Conservation (phyloP, 345 rosid genomes). For the Rhodamnia argentea region DNA sequence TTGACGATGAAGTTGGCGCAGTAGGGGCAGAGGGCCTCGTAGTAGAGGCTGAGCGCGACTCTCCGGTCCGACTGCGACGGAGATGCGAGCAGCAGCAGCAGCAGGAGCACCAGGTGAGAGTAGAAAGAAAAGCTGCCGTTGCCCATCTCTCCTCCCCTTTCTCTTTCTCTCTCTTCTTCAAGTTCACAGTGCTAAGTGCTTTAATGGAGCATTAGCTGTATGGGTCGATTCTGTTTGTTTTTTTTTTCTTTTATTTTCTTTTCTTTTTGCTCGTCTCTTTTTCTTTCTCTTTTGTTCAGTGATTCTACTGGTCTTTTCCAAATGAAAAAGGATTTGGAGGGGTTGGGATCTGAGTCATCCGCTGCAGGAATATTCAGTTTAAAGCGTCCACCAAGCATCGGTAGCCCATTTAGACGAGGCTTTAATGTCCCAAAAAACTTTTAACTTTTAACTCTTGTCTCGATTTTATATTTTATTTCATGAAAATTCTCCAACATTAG, state of each 20-base stretch:
- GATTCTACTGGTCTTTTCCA: neutral
- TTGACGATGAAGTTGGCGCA: conserved; percentile 72
- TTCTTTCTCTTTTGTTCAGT: neutral
- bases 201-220: neutral
- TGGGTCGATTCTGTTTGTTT: neutral
- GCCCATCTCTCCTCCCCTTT: neutral
- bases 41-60: conserved; percentile 59
- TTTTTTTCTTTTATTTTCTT: no score
- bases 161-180: neutral
- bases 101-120: neutral
- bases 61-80: conserved; percentile 1
- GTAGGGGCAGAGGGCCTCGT: conserved; percentile 66
- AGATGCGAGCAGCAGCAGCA: neutral
- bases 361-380: neutral
- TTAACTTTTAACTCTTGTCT: no score
- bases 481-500: no score
- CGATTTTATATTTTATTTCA: no score
- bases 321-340: neutral
- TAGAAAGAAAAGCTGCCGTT: neutral
- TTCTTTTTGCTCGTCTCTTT: neutral
- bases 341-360: neutral
- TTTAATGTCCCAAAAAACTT: no score
- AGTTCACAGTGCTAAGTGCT: neutral
- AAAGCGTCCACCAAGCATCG: neutral
- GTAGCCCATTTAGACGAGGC: neutral